Evolutionary conservation across 352 stramenopile genomes (phyloP), one percentile per base, ranked within the genome.

Genomic region (Globisporangium acanthophoron): DNA sequence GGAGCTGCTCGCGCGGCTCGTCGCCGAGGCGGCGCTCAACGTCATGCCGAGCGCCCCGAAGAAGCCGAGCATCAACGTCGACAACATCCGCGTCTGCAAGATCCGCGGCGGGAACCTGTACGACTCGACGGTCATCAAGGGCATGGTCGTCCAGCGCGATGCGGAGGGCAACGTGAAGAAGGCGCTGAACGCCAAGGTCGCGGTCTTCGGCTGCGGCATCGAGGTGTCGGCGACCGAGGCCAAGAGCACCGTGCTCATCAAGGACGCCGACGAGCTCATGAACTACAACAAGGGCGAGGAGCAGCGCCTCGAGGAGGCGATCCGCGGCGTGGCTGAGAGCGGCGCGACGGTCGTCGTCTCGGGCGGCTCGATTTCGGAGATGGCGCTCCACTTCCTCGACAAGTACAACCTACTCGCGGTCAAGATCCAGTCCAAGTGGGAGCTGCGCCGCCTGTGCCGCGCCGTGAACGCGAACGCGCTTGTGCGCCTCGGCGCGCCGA

Each of bases 271-370:
- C 52, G 97, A 99, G 80, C 88, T 99, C 62, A 98, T 98, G 81
- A 98, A 97, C 76, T 99, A 99, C 92, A 99, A 99, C 87, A 98
- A 98, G 80, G 94, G 90, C 31, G 97, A 99, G 76, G 97, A 99
- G 79, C 90, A 93, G 60, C 94, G 96, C 70, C 92, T 99, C 67
- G 97, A 99, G 62, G 96, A 99, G 74, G 96, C 97, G 35, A 96
- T 99, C 58, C 95, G 96, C 62, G 85, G 75, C 46, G 99, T 99
- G 71, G 94, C 94, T 35, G 91, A 98, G 54, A 94, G 90, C 4
- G 97, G 97, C 43, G 88, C 96, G 35, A 96, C 96, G 61, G 95
- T 99, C 24, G 86, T 99, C 54, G 95, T 99, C 45, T 96, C 88
- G 18, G 96, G 96, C 47, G 97, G 97, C 33, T 97, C 87, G 57